A percentile compares a stretch with the other conserved stretches of the same genome.
These are phyloP conservation scores for Termitomyces sp. DNA, from an alignment of 768 basidiomycete species.

Conservation along the genomic window DNA sequence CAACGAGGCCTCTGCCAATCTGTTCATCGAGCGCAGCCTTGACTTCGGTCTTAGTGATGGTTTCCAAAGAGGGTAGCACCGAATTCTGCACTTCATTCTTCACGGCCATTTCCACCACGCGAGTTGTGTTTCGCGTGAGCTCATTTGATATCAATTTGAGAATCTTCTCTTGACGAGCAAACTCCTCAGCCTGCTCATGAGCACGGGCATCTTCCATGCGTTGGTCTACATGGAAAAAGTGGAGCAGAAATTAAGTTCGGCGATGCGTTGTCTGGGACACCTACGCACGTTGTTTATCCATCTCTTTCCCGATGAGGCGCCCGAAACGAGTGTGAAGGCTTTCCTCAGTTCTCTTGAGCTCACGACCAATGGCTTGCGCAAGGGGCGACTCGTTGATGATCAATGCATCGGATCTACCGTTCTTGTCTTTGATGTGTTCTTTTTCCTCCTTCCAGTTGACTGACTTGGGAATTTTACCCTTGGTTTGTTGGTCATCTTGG, in stretches of 20 bases:
- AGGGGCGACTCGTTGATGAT: slow-evolving; percentile 49
- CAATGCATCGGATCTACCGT: slow-evolving; percentile 27
- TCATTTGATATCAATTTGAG: slow-evolving; percentile 84
- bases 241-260: background rate
- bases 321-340: slow-evolving; percentile 71
- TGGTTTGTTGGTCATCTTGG: slow-evolving; percentile 57
- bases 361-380: slow-evolving; percentile 58
- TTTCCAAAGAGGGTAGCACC: slow-evolving; percentile 77
- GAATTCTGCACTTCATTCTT: slow-evolving; percentile 82
- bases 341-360: slow-evolving; percentile 82
- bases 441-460: slow-evolving; percentile 48
- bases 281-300: slow-evolving; percentile 82
- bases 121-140: slow-evolving; percentile 81
- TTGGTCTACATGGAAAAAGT: slow-evolving; percentile 47
- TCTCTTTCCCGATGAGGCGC: slow-evolving; percentile 77
- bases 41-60: slow-evolving; percentile 77
- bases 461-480: slow-evolving; percentile 53
- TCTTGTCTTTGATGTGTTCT: slow-evolving; percentile 30
- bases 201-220: slow-evolving; percentile 78
- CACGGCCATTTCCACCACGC: slow-evolving; percentile 86
- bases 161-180: slow-evolving; percentile 83
- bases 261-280: slow-evolving; percentile 4
- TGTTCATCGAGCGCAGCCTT: slow-evolving; percentile 74
- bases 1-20: slow-evolving; percentile 66
- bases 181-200: slow-evolving; percentile 76